A percentile compares a stretch with the other conserved stretches of the same genome.
These are phyloP conservation scores for Bocquillonia castaneifolia DNA, from an alignment of 441 rosid genomes.

Conservation along the genomic window DNA sequence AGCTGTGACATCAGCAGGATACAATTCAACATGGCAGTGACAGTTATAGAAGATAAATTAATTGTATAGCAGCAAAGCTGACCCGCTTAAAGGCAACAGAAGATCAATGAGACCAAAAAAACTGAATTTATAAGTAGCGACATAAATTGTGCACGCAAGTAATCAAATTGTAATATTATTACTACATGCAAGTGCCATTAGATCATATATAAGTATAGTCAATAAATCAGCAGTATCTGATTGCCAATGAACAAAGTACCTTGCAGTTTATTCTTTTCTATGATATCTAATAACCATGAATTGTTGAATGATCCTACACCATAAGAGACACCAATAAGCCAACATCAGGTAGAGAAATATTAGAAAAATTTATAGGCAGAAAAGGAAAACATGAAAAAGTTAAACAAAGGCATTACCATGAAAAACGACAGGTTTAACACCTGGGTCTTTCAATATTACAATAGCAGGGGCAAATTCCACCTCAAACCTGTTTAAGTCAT, in stretches of 20 bases:
- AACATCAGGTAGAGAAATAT: conserved; percentile 13
- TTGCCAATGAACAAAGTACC: conserved; percentile 35
- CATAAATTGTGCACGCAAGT: not conserved
- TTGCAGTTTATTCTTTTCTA: conserved; percentile 80
- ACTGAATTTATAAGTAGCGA: conserved; percentile 2
- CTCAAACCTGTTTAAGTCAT: conserved; percentile 65
- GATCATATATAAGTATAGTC: not conserved
- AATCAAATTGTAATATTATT: not conserved
- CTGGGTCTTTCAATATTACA: conserved; percentile 83
- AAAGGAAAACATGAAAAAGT: conserved; percentile 20
- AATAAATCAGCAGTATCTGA: not conserved
- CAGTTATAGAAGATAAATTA: not conserved
- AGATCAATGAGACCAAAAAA: not conserved
- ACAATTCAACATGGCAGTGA: not conserved
- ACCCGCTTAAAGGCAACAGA: not conserved
- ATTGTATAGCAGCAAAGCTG: not conserved
- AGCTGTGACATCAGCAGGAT: conserved; percentile 7
- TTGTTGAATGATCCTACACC: conserved; percentile 70
- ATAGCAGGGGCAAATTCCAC: conserved; percentile 97
- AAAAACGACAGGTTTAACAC: conserved; percentile 76
- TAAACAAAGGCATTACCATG: conserved; percentile 48
- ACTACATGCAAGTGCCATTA: not conserved
- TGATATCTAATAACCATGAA: conserved; percentile 58
- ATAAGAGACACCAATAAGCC: conserved; percentile 27
- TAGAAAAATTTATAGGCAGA: conserved; percentile 13